Conservation (phyloP, 176 grass and related monocot species). For the Musa itinerans region DNA sequence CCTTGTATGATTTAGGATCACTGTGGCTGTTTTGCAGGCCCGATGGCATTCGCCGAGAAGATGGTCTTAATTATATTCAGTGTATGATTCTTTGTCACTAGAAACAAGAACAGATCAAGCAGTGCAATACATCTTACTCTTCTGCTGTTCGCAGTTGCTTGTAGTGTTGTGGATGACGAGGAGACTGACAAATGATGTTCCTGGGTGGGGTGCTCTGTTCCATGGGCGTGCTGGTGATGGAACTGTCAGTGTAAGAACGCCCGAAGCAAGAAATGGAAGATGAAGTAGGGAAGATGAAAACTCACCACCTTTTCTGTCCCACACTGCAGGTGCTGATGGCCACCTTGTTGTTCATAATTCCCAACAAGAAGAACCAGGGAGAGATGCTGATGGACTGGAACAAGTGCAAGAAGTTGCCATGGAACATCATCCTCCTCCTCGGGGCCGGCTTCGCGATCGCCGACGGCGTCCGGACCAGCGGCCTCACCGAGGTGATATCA, state of each 20-base stretch:
- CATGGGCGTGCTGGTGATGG: conserved; percentile 66
- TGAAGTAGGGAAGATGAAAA: background rate
- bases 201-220: conserved; percentile 84
- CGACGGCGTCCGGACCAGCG: conserved; percentile 56
- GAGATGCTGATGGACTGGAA: conserved; percentile 97
- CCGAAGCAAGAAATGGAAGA: background rate
- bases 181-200: conserved; percentile 57
- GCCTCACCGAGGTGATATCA: conserved; percentile 32
- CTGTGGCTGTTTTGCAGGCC: conserved; percentile 26
- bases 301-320: background rate
- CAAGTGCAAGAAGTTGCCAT: conserved; percentile 88
- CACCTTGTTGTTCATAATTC: conserved; percentile 81
- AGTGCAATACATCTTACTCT: too few species aligned
- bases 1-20: background rate
- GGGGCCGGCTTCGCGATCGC: conserved; percentile 86
- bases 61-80: conserved; percentile 82
- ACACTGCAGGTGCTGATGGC: conserved; percentile 71
- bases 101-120: too few species aligned
- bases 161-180: conserved; percentile 85
- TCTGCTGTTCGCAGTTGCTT: conserved; percentile 29
- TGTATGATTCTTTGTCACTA: conserved; percentile 26
- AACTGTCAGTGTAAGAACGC: conserved; percentile 72
- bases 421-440: conserved; percentile 83
- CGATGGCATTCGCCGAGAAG: conserved; percentile 88
- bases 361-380: conserved; percentile 42